These are phyloP conservation scores for Chaetomium strumarium DNA, from an alignment of 2,329 filamentous ascomycete genomes.

Conservation along the genomic window DNA sequence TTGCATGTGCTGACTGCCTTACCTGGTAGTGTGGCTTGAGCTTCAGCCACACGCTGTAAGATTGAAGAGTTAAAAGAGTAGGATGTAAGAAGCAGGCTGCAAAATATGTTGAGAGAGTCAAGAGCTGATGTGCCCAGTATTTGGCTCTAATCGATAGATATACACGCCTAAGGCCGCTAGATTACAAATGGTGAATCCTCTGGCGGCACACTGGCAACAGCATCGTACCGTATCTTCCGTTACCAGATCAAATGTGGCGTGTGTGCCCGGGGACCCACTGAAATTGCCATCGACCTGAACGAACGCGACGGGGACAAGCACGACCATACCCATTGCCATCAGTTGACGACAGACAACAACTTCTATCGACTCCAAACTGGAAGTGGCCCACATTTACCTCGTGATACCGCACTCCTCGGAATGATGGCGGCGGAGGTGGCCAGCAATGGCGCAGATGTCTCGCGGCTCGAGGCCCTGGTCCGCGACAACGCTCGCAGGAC, in stretches of 20 bases:
- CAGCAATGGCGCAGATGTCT: slow-evolving; percentile 22
- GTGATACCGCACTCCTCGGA: not conserved
- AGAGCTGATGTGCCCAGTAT: too few species aligned
- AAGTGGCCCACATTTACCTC: too few species aligned
- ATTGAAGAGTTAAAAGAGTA: not conserved
- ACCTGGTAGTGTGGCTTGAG: slow-evolving; percentile 14
- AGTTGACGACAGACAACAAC: not conserved
- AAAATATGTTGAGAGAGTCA: too few species aligned
- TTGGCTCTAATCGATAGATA: too few species aligned
- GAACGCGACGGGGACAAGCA: slow-evolving; percentile 1
- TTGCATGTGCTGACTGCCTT: not conserved
- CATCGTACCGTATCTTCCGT: too few species aligned
- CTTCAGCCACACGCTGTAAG: slow-evolving; percentile 18
- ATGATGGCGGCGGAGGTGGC: slow-evolving; percentile 29
- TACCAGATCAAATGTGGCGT: too few species aligned
- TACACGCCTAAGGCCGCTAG: too few species aligned
- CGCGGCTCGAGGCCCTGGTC: slow-evolving; percentile 34
- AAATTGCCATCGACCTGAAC: not conserved
- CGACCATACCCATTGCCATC: not conserved
- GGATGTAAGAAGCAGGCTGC: too few species aligned
- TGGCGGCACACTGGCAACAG: too few species aligned
- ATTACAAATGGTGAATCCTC: too few species aligned
- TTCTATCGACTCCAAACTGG: too few species aligned
- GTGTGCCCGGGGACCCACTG: too few species aligned
- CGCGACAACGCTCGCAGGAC: slow-evolving; percentile 38